A percentile compares a stretch with the other conserved stretches of the same genome.
Evolutionary conservation across 1,284 basidiomycete species (phyloP).

Genomic region (Pseudozyma thailandica): DNA sequence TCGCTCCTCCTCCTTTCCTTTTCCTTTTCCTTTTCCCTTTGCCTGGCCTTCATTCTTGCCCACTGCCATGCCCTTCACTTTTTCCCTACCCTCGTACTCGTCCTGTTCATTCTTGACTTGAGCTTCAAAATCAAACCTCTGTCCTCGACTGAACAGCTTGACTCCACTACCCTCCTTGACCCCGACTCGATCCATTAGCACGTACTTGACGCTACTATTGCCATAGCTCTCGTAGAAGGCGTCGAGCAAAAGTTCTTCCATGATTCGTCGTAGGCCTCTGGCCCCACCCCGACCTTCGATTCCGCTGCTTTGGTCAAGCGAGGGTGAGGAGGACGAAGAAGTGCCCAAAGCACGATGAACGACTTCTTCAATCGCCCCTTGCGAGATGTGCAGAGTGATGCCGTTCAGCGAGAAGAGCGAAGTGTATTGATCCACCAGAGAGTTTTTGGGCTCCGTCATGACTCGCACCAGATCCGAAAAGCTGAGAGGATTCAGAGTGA

Average conservation of each 20-base stretch:
- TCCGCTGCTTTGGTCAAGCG: neutral
- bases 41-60: neutral
- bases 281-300: constrained; percentile 73
- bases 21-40: neutral
- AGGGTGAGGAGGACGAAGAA: neutral
- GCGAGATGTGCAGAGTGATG: constrained; percentile 47
- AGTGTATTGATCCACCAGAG: constrained; percentile 89
- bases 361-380: constrained; percentile 46
- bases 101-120: constrained; percentile 9
- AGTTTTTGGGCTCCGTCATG: constrained; percentile 88
- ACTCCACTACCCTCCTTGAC: constrained; percentile 4
- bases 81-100: neutral
- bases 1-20: neutral
- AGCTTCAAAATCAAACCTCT: constrained; percentile 27
- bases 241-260: constrained; percentile 73
- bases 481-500: constrained; percentile 80
- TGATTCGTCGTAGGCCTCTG: constrained; percentile 84
- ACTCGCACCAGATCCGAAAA: constrained; percentile 84
- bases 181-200: constrained; percentile 19
- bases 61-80: neutral
- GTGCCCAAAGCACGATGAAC: constrained; percentile 65
- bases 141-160: constrained; percentile 37
- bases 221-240: constrained; percentile 46
- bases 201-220: constrained; percentile 20
- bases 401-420: constrained; percentile 73